Conservation (phyloP, 495 filamentous ascomycete species). For the Emericellopsis terricola region DNA sequence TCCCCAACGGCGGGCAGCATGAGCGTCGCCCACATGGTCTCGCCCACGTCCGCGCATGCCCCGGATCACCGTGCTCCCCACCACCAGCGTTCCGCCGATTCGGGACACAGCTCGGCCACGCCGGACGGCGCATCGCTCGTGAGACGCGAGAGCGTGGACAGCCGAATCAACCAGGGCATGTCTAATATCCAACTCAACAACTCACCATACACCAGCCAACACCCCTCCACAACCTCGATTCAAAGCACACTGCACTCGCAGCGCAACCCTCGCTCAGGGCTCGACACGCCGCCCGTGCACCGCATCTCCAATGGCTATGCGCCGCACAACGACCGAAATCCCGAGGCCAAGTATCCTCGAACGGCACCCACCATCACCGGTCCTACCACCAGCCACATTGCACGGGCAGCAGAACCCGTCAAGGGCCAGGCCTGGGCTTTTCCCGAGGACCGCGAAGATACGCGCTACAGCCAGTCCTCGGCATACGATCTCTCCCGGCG, state of each 20-base stretch:
- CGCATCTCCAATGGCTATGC: conserved; percentile 48
- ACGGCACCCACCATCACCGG: conserved; percentile 63
- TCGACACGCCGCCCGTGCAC: conserved; percentile 25
- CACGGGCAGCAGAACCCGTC: conserved; percentile 62
- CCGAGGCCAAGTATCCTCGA: conserved; percentile 28
- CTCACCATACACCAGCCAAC: conserved; percentile 56
- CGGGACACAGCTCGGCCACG: conserved; percentile 10
- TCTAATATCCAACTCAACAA: conserved; percentile 46
- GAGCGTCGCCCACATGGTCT: conserved; percentile 39
- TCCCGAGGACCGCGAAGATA: conserved; percentile 50
- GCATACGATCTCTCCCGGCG: conserved; percentile 43
- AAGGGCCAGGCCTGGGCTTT: conserved; percentile 73
- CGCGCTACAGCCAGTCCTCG: conserved; percentile 28
- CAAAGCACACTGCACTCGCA: conserved; percentile 32
- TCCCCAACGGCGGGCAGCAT: conserved; percentile 29
- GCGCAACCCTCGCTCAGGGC: conserved; percentile 25
- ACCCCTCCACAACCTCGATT: conserved; percentile 61
- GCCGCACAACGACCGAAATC: conserved; percentile 33
- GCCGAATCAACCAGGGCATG: conserved; percentile 53
- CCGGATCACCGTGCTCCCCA: conserved; percentile 11
- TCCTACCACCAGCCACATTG: conserved; percentile 58
- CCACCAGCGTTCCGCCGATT: conserved; percentile 26
- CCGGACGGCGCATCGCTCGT: conserved; percentile 25
- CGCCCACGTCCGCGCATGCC: conserved; percentile 26
- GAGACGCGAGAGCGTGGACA: conserved; percentile 66